Evolutionary conservation across 345 rosid species (phyloP).

Genomic region (Eutrema japonicum): DNA sequence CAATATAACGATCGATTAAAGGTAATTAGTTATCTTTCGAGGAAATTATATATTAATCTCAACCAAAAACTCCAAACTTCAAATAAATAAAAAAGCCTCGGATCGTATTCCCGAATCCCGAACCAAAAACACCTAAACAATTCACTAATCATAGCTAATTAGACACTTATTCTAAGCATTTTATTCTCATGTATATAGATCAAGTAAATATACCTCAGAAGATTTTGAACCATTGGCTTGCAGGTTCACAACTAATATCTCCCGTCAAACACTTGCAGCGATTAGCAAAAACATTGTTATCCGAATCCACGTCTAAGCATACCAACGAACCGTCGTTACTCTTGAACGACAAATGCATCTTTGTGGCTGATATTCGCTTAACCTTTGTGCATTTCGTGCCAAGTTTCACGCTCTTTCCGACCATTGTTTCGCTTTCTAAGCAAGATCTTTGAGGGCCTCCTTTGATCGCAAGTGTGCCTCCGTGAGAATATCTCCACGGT

Average conservation of each 20-base stretch:
- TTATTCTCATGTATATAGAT: not conserved
- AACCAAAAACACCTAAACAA: not conserved
- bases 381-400: slow-evolving; percentile 60
- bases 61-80: slow-evolving; percentile 9
- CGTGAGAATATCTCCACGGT: slow-evolving; percentile 65
- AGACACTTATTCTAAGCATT: not conserved
- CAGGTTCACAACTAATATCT: slow-evolving; percentile 61
- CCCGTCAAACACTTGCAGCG: slow-evolving; percentile 58
- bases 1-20: not conserved
- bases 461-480: slow-evolving; percentile 49
- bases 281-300: slow-evolving; percentile 48
- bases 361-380: slow-evolving; percentile 69
- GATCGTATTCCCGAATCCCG: not conserved
- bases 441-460: slow-evolving; percentile 56
- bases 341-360: slow-evolving; percentile 69
- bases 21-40: not conserved
- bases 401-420: slow-evolving; percentile 47
- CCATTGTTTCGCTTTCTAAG: slow-evolving; percentile 35
- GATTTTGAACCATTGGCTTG: slow-evolving; percentile 77
- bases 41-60: not conserved
- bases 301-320: slow-evolving; percentile 72
- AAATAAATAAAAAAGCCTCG: slow-evolving; percentile 13
- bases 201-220: slow-evolving; percentile 28
- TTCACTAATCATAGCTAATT: not conserved
- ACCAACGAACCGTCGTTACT: slow-evolving; percentile 47